Evolutionary conservation across 1,284 basidiomycete species (phyloP), one percentile per base, ranked within the genome.

Genomic region (Inonotus hispidus): DNA sequence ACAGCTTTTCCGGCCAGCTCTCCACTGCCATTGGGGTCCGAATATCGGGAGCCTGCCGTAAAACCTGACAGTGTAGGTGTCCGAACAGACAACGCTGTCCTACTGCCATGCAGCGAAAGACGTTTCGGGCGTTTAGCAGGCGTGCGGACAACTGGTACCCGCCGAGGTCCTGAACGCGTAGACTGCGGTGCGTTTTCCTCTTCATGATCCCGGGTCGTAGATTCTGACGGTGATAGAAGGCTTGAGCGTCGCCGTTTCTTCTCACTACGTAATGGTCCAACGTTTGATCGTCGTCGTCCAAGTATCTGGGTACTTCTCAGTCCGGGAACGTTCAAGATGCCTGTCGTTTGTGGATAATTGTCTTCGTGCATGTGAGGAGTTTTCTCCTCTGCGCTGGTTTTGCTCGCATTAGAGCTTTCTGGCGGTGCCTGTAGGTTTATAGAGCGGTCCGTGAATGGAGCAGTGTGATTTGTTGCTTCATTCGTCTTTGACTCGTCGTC

Each of bases 211-310:
- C 49, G 6, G 8, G 32, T 32, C 4, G 32, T 8, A 16, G 56
- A 13, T 29, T 27, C n/a, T 19, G 62, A 77, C 66, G 85, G 81
- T 11, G 86, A 85, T 32, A 92, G 88, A 76, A 90, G 72, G 68
- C 90, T 93, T 43, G 90, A 91, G 58, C 90, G 79, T 63, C 89
- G 76, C 65, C 89, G 75, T 16, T 74, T 74, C 71, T 88, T 88
- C 71, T 92, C 90, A 63, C 74, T 79, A 27, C 89, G 82, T 69
- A 85, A 68, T 13, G 85, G 82, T 3, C 90, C 90, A 60, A 90
- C 81, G 66, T 85, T 86, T 29, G 90, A 92, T 54, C 85, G 81
- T 63, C 90, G 77, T 63, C 88, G 78, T 13, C 71, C 71, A 50
- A 43, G 19, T 35, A 41, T 57, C 65, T 65, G 25, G 16, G 16